Evolutionary conservation across 441 rosid species (phyloP), one percentile per base, ranked within the genome.

Genomic region (Pelargonium fulgidum): DNA sequence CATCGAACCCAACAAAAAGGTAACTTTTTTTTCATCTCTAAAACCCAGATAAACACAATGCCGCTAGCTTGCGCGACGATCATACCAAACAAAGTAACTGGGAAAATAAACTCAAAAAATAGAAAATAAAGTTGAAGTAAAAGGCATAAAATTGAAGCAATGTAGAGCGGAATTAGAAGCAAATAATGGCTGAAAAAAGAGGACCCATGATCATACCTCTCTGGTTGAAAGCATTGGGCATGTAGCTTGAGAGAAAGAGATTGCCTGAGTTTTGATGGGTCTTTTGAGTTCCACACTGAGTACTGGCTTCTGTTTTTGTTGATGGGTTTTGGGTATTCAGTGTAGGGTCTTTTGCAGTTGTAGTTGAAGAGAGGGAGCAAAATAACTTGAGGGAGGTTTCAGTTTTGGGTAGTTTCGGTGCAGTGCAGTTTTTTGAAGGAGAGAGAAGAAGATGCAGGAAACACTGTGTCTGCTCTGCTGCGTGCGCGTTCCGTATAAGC

Each of bases 151-250:
- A 56, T 16, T 56, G 24, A 56, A 56, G 26, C 62, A 56, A 56
- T 17, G 62, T 56, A 56, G 7, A 12, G 24, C 9, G 2, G 24
- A 16, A 7, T 13, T 56, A 17, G 24, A 17, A 56, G 62, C 62
- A 56, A 56, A 56, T 56, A 1, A 7, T 16, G 1, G 26, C 3
- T 22, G 12, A 56, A 56, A 17, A 56, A 16, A 56, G 62, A 29
- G 19, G 62, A 56, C 62, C 29, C 62, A 56, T 19, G 62, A 56
- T 56, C 62, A 17, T 19, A 56, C 62, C 62, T 2, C 29, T 56
- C 62, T 19, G 29, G 3, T 7, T 10, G 62, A 17, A 56, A 16
- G 9, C 62, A 56, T 19, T 56, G 24, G 62, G 11, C 17, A 22
- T 56, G 62, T 56, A 16, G 22, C 5, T 56, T 14, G 10, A 0